Evolutionary conservation across 163 green algal species (phyloP).

Genomic region (Scenedesmus sp.): DNA sequence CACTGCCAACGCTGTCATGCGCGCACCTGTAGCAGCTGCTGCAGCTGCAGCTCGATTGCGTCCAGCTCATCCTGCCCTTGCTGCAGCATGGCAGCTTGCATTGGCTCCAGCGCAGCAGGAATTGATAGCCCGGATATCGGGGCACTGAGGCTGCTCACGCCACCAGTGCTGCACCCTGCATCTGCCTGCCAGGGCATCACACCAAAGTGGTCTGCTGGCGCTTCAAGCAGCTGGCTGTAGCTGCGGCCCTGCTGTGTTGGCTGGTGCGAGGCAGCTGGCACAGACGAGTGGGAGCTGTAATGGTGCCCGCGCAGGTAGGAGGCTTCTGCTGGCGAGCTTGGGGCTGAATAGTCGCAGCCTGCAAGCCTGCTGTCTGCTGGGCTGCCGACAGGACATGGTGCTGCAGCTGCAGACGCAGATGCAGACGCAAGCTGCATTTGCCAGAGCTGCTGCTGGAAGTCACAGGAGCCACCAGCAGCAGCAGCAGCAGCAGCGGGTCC

Average conservation of each 20-base stretch:
- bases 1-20: background rate
- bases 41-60: background rate
- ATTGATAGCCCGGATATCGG: background rate
- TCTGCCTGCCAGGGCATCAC: background rate
- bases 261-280: background rate
- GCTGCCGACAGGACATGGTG: no score
- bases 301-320: no score
- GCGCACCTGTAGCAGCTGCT: background rate
- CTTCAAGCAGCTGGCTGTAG: background rate
- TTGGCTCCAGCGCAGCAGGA: no score
- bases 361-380: background rate
- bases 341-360: background rate
- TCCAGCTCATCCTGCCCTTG: background rate
- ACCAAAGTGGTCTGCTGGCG: background rate
- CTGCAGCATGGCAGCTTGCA: background rate
- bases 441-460: background rate
- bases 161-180: background rate
- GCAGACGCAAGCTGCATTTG: background rate
- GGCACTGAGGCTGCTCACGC: background rate
- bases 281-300: background rate
- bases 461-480: background rate
- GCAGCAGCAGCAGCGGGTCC: background rate
- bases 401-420: background rate
- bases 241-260: constrained; percentile 3
- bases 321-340: background rate